Percentiles rank a stretch among this genome's conserved stretches.
Evolutionary conservation across 345 rosid species (phyloP).

Genomic region (Citrus australasica): DNA sequence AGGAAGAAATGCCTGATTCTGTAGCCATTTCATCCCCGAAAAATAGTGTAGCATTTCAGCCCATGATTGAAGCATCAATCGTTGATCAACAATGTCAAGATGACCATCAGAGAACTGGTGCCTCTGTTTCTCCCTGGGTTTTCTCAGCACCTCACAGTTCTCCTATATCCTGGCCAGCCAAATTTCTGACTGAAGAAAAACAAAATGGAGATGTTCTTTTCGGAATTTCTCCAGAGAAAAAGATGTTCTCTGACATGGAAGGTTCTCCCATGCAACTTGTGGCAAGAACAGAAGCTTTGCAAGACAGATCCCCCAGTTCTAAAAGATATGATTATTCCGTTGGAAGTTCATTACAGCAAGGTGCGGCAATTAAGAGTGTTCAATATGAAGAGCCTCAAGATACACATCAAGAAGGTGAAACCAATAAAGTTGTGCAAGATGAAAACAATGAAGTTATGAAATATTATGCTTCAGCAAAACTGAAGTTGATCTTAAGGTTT

Average conservation of each 20-base stretch:
- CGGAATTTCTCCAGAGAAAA: conserved; percentile 32
- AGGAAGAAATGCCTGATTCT: conserved; percentile 47
- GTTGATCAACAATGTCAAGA: conserved; percentile 31
- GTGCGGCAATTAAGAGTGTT: conserved; percentile 23
- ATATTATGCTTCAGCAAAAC: conserved; percentile 58
- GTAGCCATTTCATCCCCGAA: conserved; percentile 36
- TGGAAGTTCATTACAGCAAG: conserved; percentile 24
- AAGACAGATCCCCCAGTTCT: conserved; percentile 34
- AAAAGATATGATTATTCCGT: conserved; percentile 10
- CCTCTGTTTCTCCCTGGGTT: conserved; percentile 30
- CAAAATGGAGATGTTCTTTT: conserved; percentile 23
- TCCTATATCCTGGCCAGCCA: conserved; percentile 32
- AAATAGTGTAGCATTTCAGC: conserved; percentile 22
- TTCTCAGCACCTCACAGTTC: conserved; percentile 35
- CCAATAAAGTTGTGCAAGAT: conserved; percentile 23
- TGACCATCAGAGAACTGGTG: conserved; percentile 24
- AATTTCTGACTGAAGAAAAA: conserved; percentile 32
- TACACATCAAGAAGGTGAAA: conserved; percentile 34
- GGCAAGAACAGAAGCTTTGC: conserved; percentile 30
- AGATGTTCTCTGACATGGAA: conserved; percentile 30
- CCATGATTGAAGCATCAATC: conserved; percentile 26
- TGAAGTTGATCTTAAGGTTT: conserved; percentile 84
- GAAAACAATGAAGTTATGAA: conserved; percentile 32
- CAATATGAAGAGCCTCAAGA: conserved; percentile 34
- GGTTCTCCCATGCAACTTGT: conserved; percentile 28